A percentile compares a stretch with the other conserved stretches of the same genome.
Evolutionary conservation across 768 basidiomycete species (phyloP).

Genomic region (Psilocybe cyanescens): DNA sequence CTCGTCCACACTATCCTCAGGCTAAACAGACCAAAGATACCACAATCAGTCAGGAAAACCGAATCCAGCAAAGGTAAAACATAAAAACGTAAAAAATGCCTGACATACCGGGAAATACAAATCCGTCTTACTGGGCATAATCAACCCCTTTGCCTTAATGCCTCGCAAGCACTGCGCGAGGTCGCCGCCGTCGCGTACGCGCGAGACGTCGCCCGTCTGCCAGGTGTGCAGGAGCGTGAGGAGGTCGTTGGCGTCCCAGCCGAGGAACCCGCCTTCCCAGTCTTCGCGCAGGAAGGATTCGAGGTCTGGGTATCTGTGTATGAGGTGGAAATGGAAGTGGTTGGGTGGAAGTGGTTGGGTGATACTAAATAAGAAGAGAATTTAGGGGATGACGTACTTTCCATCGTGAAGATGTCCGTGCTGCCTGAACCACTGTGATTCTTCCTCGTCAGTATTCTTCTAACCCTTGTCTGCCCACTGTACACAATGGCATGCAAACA

Average conservation of each 20-base stretch:
- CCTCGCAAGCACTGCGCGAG: constrained; percentile 40
- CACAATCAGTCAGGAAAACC: no score
- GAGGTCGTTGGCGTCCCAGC: constrained; percentile 62
- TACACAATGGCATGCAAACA: no score
- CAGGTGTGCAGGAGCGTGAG: constrained; percentile 53
- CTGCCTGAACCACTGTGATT: constrained; percentile 56
- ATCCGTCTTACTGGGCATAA: constrained; percentile 65
- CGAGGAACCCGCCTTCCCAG: constrained; percentile 50
- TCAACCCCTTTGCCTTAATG: constrained; percentile 55
- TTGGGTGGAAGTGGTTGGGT: not conserved
- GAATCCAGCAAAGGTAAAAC: not conserved
- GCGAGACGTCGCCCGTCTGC: constrained; percentile 52
- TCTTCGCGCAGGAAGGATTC: constrained; percentile 53
- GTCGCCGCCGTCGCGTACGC: constrained; percentile 44
- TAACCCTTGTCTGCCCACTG: no score
- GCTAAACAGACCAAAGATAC: constrained; percentile 31
- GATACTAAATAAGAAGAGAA: no score
- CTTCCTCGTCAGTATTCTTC: no score
- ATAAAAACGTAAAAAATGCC: not conserved
- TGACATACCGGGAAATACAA: constrained; percentile 55
- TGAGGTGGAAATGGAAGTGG: not conserved
- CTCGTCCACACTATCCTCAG: constrained; percentile 58
- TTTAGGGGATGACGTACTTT: constrained; percentile 26
- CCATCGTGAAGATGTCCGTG: constrained; percentile 47
- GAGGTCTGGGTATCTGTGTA: constrained; percentile 46